These are phyloP conservation scores for Aureobasidium pullulans DNA, from an alignment of 2,329 filamentous ascomycete species.

Conservation along the genomic window DNA sequence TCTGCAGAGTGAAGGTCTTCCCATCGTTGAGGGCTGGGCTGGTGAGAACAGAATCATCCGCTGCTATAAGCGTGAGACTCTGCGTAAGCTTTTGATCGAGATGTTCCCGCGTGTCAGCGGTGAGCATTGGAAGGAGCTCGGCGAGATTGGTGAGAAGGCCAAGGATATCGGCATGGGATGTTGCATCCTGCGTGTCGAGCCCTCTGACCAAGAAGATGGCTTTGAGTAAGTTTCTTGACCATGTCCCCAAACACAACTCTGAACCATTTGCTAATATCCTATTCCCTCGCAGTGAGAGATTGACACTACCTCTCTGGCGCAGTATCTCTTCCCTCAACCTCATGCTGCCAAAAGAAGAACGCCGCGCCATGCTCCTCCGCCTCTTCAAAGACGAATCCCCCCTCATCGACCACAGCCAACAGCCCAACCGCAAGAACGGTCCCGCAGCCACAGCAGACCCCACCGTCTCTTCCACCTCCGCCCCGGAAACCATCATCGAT, in stretches of 20 bases:
- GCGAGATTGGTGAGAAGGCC: constrained; percentile 81
- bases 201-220: constrained; percentile 41
- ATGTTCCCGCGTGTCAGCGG: constrained; percentile 90
- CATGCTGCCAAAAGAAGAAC: constrained; percentile 97
- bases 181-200: constrained; percentile 78
- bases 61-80: constrained; percentile 68
- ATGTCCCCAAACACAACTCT: too few relatives aligned
- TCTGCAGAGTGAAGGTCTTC: constrained; percentile 89
- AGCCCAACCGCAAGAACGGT: constrained; percentile 3
- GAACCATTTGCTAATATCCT: too few relatives aligned
- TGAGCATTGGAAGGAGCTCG: constrained; percentile 65
- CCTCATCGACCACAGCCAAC: constrained; percentile 58
- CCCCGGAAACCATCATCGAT: constrained; percentile 23
- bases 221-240: constrained; percentile 38
- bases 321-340: constrained; percentile 87
- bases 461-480: constrained; percentile 18
- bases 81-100: constrained; percentile 77
- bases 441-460: background rate
- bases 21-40: constrained; percentile 85
- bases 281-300: constrained; percentile 65
- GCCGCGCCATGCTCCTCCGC: constrained; percentile 79
- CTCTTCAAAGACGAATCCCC: constrained; percentile 86
- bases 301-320: constrained; percentile 91
- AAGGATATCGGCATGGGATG: constrained; percentile 80
- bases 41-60: constrained; percentile 68